A percentile compares a stretch with the other conserved stretches of the same genome.
Conservation (phyloP, 148 eudicot genomes). For the Vaccinium darrowii region DNA sequence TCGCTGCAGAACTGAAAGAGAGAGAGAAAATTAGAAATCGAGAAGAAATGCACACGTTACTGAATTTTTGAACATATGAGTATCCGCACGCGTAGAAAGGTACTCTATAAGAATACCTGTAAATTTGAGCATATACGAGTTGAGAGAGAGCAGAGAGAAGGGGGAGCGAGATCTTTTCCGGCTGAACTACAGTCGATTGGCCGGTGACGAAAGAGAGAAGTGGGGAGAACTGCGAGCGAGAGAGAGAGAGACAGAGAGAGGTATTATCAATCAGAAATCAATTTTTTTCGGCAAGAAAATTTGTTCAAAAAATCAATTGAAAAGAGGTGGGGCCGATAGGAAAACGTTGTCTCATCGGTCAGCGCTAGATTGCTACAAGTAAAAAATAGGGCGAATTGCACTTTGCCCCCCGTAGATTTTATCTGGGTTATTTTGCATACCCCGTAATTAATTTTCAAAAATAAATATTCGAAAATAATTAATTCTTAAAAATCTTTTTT, state of each 20-base stretch:
- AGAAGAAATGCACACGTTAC: not conserved
- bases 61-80: not conserved
- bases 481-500: too few species aligned
- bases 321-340: not conserved
- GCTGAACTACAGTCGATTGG: not conserved
- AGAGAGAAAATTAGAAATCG: not conserved
- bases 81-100: too few species aligned
- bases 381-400: not conserved
- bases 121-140: not conserved
- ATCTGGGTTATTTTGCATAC: too few species aligned
- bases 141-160: not conserved
- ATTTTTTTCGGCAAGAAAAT: not conserved
- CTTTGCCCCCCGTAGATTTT: not conserved
- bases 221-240: not conserved
- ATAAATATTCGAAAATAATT: too few species aligned
- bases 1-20: not conserved
- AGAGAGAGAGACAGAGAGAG: slow-evolving; percentile 18
- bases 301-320: not conserved
- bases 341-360: not conserved
- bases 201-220: not conserved
- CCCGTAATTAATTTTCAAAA: too few species aligned
- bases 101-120: not conserved
- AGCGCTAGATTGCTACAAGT: too few species aligned
- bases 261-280: not conserved
- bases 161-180: slow-evolving; percentile 7